These are phyloP conservation scores for Pythium utonaiense DNA, from an alignment of 352 stramenopile species.

Conservation along the genomic window DNA sequence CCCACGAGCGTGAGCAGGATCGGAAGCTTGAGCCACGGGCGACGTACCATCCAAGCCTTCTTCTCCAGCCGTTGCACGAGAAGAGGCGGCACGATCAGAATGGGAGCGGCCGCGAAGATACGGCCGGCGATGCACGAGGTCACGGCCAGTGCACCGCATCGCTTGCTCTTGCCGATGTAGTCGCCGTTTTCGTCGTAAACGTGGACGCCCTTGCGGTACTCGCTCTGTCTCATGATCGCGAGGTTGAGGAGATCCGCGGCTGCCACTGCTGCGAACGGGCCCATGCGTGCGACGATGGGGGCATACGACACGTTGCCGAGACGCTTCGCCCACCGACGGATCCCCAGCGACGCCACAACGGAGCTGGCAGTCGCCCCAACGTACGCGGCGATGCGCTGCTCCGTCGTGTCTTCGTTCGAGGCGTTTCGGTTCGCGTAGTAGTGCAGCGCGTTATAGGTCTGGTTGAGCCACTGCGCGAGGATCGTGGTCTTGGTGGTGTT, in stretches of 20 bases:
- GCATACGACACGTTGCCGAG: conserved; percentile 44
- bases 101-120: conserved; percentile 79
- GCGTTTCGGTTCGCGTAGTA: conserved; percentile 89
- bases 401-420: conserved; percentile 74
- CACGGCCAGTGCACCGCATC: conserved; percentile 66
- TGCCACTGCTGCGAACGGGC: conserved; percentile 77
- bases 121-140: conserved; percentile 70
- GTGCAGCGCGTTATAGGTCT: conserved; percentile 89
- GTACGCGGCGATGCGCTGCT: conserved; percentile 69
- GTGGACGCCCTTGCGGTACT: conserved; percentile 77
- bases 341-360: conserved; percentile 67
- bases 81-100: conserved; percentile 72
- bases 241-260: conserved; percentile 84
- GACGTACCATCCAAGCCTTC: conserved; percentile 33
- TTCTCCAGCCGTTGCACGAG: conserved; percentile 53
- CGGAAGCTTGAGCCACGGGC: conserved; percentile 62
- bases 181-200: conserved; percentile 82
- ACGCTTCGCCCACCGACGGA: conserved; percentile 48
- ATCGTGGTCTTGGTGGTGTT: conserved; percentile 61
- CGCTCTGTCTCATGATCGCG: conserved; percentile 81
- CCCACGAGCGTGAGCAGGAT: conserved; percentile 66
- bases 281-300: conserved; percentile 58
- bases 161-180: conserved; percentile 69
- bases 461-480: conserved; percentile 84
- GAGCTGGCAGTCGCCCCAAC: conserved; percentile 70